These are phyloP conservation scores for Nothophaeocryptopus gaeumannii DNA, from an alignment of 2,329 filamentous ascomycete genomes.

Conservation along the genomic window DNA sequence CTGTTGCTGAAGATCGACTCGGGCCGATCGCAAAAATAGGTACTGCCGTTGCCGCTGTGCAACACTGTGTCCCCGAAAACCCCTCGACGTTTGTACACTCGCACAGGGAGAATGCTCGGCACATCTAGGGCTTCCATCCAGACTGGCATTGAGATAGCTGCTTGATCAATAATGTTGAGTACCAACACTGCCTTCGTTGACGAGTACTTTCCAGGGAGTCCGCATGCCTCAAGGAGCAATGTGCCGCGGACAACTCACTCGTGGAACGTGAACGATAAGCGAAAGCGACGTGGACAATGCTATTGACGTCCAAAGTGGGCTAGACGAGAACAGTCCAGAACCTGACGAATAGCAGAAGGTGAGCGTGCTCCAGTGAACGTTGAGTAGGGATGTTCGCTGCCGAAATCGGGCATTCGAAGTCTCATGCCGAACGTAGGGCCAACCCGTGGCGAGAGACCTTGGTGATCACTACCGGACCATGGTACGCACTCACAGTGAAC, in stretches of 20 bases:
- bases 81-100: too few species aligned
- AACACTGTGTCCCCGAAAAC: too few species aligned
- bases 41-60: too few species aligned
- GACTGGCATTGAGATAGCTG: too few species aligned
- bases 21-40: too few species aligned
- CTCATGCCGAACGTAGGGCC: too few species aligned
- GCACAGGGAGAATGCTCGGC: too few species aligned
- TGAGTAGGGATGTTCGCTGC: constrained; percentile 1
- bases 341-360: constrained; percentile 4
- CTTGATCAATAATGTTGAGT: too few species aligned
- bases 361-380: background rate
- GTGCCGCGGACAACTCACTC: background rate
- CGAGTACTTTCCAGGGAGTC: background rate
- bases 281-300: constrained; percentile 10
- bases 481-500: constrained; percentile 4
- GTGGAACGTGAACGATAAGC: constrained; percentile 5
- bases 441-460: background rate
- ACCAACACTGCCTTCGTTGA: too few species aligned
- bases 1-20: too few species aligned
- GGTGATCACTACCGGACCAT: constrained; percentile 14
- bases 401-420: background rate
- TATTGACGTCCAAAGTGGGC: constrained; percentile 1
- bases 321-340: constrained; percentile 4
- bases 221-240: background rate
- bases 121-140: too few species aligned